Evolutionary conservation across 2,329 filamentous ascomycete species (phyloP).

Genomic region (Chaetomium sp.): DNA sequence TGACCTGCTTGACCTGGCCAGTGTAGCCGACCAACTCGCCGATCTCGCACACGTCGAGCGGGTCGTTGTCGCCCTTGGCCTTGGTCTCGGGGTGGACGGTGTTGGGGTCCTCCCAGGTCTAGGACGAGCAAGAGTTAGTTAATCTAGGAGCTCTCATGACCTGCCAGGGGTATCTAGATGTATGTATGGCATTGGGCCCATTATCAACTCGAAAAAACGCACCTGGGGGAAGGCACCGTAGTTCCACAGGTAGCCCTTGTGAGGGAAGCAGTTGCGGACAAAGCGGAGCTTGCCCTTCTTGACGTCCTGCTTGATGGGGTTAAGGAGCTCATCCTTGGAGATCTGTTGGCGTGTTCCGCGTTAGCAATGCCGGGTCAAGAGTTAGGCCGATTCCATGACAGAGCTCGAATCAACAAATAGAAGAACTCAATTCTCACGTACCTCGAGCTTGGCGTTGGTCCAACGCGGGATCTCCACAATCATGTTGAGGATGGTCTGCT

Average conservation of each 20-base stretch:
- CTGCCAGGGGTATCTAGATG: background rate
- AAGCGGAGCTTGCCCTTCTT: conserved; percentile 99
- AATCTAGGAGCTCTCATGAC: background rate
- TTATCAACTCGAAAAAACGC: background rate
- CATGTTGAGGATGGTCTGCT: conserved; percentile 98
- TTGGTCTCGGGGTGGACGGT: conserved; percentile 96
- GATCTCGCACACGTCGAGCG: conserved; percentile 98
- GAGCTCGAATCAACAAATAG: background rate
- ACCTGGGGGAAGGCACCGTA: conserved; percentile 90
- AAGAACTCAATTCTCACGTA: conserved; percentile 33
- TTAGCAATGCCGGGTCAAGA: background rate
- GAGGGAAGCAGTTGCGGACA: conserved; percentile 99
- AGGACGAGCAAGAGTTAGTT: background rate
- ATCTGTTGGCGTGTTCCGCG: conserved; percentile 51
- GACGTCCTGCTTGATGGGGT: conserved; percentile 98
- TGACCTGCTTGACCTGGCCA: conserved; percentile 99
- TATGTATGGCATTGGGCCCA: background rate
- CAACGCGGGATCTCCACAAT: conserved; percentile 98
- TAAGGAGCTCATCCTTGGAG: conserved; percentile 96
- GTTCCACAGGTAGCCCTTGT: conserved; percentile 99
- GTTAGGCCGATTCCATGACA: background rate
- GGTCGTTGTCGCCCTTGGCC: conserved; percentile 99
- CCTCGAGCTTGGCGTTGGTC: conserved; percentile 99
- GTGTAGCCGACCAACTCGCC: conserved; percentile 94
- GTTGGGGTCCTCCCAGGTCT: conserved; percentile 99